phyloP scores from a whole-genome alignment of 192 early-diverging fungal species.

The Mortierella antarctica region DNA sequence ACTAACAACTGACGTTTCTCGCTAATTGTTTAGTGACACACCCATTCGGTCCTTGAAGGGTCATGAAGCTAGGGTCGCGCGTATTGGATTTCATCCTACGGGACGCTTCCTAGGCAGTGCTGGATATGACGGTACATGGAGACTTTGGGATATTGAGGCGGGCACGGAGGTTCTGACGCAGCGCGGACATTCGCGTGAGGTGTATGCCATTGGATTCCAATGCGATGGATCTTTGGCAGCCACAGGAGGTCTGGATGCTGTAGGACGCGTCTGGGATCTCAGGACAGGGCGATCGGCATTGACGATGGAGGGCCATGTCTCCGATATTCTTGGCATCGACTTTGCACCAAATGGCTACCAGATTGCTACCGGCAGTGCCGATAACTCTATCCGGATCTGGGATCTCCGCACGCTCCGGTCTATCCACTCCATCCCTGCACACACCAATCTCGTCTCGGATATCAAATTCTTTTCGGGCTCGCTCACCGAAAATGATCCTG shows the following conservation, averaged over 20 bases:
- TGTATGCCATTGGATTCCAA: constrained; percentile 94
- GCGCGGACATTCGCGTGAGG: constrained; percentile 94
- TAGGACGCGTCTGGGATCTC: constrained; percentile 96
- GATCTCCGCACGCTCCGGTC: constrained; percentile 85
- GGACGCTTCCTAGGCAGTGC: constrained; percentile 84
- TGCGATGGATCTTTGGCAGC: constrained; percentile 90
- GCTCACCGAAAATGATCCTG: constrained; percentile 6
- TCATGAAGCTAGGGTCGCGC: constrained; percentile 84
- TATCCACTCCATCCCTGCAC: constrained; percentile 89
- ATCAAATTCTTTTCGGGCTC: constrained; percentile 68
- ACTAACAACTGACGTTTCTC: background rate
- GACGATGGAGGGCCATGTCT: constrained; percentile 91
- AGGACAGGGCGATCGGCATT: constrained; percentile 91
- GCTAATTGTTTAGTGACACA: constrained; percentile 57
- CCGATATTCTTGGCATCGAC: constrained; percentile 88
- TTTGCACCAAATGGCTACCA: constrained; percentile 95
- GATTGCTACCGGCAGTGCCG: constrained; percentile 90
- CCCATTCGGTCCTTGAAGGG: constrained; percentile 84
- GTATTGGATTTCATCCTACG: constrained; percentile 91
- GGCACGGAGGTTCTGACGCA: constrained; percentile 85
- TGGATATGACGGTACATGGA: constrained; percentile 90
- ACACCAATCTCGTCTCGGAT: constrained; percentile 89
- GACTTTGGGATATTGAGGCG: constrained; percentile 93
- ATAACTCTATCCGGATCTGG: constrained; percentile 93
- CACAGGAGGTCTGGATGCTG: constrained; percentile 91